These are phyloP conservation scores for Clavispora fructus DNA, from an alignment of 805 yeast species.

Conservation along the genomic window DNA sequence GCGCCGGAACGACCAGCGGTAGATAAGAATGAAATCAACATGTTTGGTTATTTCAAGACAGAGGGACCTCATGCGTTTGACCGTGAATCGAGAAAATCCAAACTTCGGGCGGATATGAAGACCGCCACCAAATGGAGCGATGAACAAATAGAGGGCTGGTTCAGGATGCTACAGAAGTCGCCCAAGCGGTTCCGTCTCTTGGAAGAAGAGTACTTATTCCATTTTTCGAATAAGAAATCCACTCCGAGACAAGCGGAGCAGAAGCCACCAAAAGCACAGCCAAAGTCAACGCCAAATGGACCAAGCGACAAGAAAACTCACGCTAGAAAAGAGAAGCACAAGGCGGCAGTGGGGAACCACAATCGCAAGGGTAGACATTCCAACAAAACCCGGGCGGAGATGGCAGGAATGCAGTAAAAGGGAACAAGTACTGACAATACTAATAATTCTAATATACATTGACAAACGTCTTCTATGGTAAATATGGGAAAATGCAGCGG, in stretches of 20 bases:
- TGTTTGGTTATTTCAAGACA: constrained; percentile 52
- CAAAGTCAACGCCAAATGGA: not conserved
- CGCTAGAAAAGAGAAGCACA: constrained; percentile 49
- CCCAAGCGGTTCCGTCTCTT: constrained; percentile 57
- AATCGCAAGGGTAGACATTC: constrained; percentile 60
- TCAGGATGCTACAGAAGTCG: constrained; percentile 61
- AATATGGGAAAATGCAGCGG: not conserved
- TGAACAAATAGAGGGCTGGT: constrained; percentile 95
- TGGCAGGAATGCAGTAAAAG: constrained; percentile 20
- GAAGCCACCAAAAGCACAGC: not conserved
- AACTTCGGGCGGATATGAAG: constrained; percentile 47
- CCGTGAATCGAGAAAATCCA: constrained; percentile 45
- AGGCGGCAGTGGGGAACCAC: constrained; percentile 57
- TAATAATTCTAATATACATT: not conserved
- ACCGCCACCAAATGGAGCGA: constrained; percentile 65
- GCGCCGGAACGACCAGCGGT: constrained; percentile 13
- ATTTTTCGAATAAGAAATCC: constrained; percentile 6
- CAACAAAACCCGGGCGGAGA: constrained; percentile 40
- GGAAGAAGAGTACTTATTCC: constrained; percentile 49
- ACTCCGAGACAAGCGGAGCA: constrained; percentile 1
- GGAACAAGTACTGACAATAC: not conserved
- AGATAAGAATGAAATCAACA: constrained; percentile 45
- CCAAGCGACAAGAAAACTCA: constrained; percentile 14
- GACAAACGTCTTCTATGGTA: not conserved
- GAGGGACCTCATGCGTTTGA: constrained; percentile 40